Evolutionary conservation across 306 rosid species (phyloP), one percentile per base, ranked within the genome.

Genomic region (Vicia sativa): DNA sequence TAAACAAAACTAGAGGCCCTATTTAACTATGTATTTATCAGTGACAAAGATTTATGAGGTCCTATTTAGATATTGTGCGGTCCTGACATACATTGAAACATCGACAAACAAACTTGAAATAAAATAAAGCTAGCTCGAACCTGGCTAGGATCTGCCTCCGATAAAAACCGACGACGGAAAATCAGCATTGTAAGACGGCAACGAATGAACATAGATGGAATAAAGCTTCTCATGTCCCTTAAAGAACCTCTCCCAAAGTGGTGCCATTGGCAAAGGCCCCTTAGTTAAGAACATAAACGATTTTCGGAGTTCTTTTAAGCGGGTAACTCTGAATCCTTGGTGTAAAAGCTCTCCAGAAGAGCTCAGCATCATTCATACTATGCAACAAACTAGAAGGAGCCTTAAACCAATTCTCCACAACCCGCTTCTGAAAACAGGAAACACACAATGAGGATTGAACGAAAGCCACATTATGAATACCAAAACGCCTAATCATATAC

Each of bases 241-340:
- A 62, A 90, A 88, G 73, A 95, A 95, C 64, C 78, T 86, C 81
- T 95, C 91, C 99, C 99, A 95, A 31, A 95, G 90, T 48, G 89
- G 97, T 9, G 87, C 91, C 88, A 95, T 74, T 1, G 99, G 99
- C 89, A 95, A 77, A 8, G 92, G 97, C 52, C 99, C 99, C 71
- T 90, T 95, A 1, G 96, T 87, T 85, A 95, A 87, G 84, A 90
- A 95, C 99, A 95, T 95, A 83, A 95, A 95, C 99, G 70, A 95
- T 90, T 86, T 88, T 95, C 16, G 88, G 90, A 70, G 77, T 82
- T 84, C 99, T 88, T 64, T 77, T 68, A 54, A 84, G 85, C 6
- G 99, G 99, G 74, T 88, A 87, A 19, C n/a, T 62, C 68, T 82
- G 81, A 10, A 81, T 81, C 73, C 81, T 77, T 5, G 99, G 85